Evolutionary conservation across 2,329 filamentous ascomycete genomes (phyloP), one percentile per base, ranked within the genome.

Genomic region (Intubia oerlemansii): DNA sequence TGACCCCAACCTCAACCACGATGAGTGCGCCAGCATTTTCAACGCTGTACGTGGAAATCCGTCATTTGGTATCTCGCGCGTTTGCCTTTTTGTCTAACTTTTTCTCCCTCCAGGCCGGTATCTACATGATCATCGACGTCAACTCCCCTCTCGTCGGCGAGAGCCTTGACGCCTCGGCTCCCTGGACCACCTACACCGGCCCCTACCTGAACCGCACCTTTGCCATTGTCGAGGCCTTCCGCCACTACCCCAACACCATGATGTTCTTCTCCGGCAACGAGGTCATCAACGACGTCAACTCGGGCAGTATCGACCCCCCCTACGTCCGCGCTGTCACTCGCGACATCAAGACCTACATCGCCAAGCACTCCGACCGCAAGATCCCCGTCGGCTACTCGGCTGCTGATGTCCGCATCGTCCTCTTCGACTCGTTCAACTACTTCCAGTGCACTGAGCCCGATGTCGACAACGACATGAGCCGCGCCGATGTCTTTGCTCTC

Each of bases 301-400:
- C 65, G 21, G 72, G 66, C 36, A 50, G 56, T 30, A 50, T 48
- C 30, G 68, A 66, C 19, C 74, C 75, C 24, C 72, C 68, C n/a
- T 84, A 79, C 47, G 57, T 73, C 39, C 62, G 69, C 50, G 77
- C 77, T 36, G 66, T 80, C 37, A 81, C 73, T 26, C 72, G 77
- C 43, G 77, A 84, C 50, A 59, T 84, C 47, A 81, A 79, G 59
- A 73, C 71, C 46, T 84, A 84, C 57, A 71, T 82, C 53, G 66
- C 69, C 51, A 71, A 69, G 44, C 66, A 76, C 44, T 54, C 64
- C 34, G 59, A 67, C 44, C 73, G 77, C 40, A 41, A 53, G 34
- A 76, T 84, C 38, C 76, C 77, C 14, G 73, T 82, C 33, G 77
- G 77, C 25, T 84, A 84, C 59, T 81, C 75, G 6, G 77, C 77